Base-by-base conservation (phyloP, 345 rosid species). In the Microcos paniculata region DNA sequence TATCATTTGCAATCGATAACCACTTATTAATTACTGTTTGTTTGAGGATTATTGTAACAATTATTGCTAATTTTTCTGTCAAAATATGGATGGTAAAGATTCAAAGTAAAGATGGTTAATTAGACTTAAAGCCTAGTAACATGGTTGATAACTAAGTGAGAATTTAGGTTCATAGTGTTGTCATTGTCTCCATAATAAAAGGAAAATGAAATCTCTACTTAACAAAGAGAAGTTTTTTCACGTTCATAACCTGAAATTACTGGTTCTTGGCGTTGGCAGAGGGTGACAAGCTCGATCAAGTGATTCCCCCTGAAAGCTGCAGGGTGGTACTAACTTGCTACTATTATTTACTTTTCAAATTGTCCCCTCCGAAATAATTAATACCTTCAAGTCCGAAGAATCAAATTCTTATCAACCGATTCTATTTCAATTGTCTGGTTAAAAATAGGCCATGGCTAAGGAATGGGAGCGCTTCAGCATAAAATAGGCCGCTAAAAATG, bases 301-400 rank as follows among this genome's bases (percentile, higher is more conserved):
- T 63, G 48, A n/a, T n/a, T 63, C 68, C 46, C 14, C 67, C 40
- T n/a, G 16, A 63, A 63, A 63, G 48, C 48, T 58, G 35, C 63
- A 26, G 63, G 26, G 35, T 58, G 18, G 35, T 35, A 58, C 63
- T 58, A 4, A 8, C 63, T 14, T 59, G n/a, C 8, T 58, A 59
- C 8, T 58, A 59, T 14, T 14, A 28, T 28, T 13, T 14, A 15
- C 63, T 28, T 59, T 59, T 28, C 10, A 6, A 19, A 30, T 14
- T 30, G 16, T 57, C 18, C 19, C 38, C n/a, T 26, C 11, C 15
- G 65, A 61, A 35, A 30, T 61, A 18, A 30, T 61, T 30, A 14
- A 59, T n/a, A 30, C 64, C 21, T 61, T 16, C 9, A 31, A 16
- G 21, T 10, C 11, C 40, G 21, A 59, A 14, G 9, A 14, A 4